A percentile compares a stretch with the other conserved stretches of the same genome.
These are phyloP conservation scores for Yarrowia divulgata DNA, from an alignment of 805 yeast species.

Conservation along the genomic window DNA sequence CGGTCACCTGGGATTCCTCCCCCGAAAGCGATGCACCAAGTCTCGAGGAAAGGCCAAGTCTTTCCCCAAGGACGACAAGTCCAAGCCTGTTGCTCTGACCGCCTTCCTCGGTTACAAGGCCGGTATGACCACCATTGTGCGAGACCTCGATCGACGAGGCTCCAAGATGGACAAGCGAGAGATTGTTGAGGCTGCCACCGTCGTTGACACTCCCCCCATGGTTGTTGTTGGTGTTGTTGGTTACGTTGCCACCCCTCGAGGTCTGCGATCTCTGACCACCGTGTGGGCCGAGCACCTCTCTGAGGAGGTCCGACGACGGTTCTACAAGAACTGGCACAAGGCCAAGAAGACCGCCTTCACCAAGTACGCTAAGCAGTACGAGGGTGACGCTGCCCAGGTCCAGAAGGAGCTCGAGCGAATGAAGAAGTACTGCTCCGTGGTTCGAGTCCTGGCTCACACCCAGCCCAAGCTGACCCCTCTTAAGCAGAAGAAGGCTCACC, in stretches of 20 bases:
- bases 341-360: constrained; percentile 99
- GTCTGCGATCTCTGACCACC: constrained; percentile 98
- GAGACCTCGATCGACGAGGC: constrained; percentile 99
- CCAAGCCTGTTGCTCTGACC: constrained; percentile 98
- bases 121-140: constrained; percentile 99
- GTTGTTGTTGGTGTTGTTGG: constrained; percentile 99
- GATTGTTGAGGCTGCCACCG: constrained; percentile 99
- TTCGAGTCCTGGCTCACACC: constrained; percentile 99
- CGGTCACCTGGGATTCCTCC: constrained; percentile 99
- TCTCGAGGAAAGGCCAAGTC: constrained; percentile 99
- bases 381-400: constrained; percentile 84
- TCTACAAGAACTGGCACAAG: constrained; percentile 99
- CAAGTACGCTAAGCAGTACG: constrained; percentile 98
- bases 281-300: constrained; percentile 99
- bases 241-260: constrained; percentile 99
- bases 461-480: constrained; percentile 99
- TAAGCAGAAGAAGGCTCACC: constrained; percentile 99
- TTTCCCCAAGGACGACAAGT: constrained; percentile 98
- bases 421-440: constrained; percentile 96
- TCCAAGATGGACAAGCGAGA: constrained; percentile 99
- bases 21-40: constrained; percentile 99
- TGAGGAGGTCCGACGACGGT: constrained; percentile 99
- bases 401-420: constrained; percentile 98
- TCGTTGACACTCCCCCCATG: constrained; percentile 98
- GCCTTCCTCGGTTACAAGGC: constrained; percentile 99